Conservation (phyloP, 805 yeast species). For the Pichia paraexigua region DNA sequence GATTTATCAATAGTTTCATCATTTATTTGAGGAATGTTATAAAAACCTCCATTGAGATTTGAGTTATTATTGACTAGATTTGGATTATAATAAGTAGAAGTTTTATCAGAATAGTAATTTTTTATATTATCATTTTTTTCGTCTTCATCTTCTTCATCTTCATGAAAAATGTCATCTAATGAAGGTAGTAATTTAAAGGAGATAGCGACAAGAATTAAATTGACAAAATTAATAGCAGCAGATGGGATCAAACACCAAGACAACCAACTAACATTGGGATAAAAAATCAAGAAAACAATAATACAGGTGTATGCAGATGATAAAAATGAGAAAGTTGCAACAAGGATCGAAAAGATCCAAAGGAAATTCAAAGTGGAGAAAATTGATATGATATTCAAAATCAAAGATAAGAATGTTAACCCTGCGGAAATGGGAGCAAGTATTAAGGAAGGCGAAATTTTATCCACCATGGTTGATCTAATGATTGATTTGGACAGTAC, state of each 20-base stretch:
- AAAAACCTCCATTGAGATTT: neutral
- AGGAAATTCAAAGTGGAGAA: constrained; percentile 3
- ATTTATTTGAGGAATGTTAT: neutral
- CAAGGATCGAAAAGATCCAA: constrained; percentile 37
- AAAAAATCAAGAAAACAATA: constrained; percentile 48
- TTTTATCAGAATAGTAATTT: no score
- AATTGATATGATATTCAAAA: constrained; percentile 31
- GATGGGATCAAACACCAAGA: constrained; percentile 66
- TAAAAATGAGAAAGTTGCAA: constrained; percentile 43
- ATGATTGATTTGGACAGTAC: neutral
- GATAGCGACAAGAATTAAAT: constrained; percentile 42
- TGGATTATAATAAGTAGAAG: neutral
- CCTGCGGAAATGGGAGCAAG: constrained; percentile 64
- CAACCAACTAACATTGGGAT: constrained; percentile 63
- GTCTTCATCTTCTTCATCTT: constrained; percentile 10
- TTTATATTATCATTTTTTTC: neutral
- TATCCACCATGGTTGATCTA: constrained; percentile 32
- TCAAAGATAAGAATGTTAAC: constrained; percentile 40
- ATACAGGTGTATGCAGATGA: constrained; percentile 49
- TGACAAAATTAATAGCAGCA: constrained; percentile 46
- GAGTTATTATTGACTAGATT: neutral
- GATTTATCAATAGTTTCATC: neutral
- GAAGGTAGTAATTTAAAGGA: constrained; percentile 22
- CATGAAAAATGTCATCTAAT: constrained; percentile 3
- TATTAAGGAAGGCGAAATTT: constrained; percentile 47